These are phyloP conservation scores for Heliamphora pulchella DNA, from an alignment of 179 eudicot species.

Conservation along the genomic window DNA sequence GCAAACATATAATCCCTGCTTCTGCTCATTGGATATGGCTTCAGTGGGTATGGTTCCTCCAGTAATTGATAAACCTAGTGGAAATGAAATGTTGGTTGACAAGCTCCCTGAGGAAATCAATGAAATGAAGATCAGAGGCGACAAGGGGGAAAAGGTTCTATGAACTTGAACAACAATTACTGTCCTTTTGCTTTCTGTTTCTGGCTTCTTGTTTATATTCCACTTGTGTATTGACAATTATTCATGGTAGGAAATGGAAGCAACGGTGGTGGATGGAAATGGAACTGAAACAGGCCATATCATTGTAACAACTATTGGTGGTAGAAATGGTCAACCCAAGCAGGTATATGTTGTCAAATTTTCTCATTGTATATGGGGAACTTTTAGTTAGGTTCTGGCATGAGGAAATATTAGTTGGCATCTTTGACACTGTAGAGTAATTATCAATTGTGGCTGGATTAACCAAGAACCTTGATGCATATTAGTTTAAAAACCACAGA, in stretches of 20 bases:
- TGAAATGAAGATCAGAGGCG: constrained; percentile 63
- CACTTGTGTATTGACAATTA: background rate
- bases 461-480: background rate
- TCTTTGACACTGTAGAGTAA: background rate
- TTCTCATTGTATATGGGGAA: background rate
- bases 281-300: constrained; percentile 64
- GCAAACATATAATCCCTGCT: background rate
- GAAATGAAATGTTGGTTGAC: constrained; percentile 38
- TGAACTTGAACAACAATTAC: constrained; percentile 17
- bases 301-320: constrained; percentile 68
- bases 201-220: background rate
- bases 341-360: constrained; percentile 35
- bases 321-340: constrained; percentile 67
- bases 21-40: constrained; percentile 28
- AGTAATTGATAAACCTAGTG: constrained; percentile 36
- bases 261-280: constrained; percentile 57
- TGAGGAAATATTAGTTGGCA: background rate
- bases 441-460: background rate
- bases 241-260: constrained; percentile 49
- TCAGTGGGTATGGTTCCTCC: constrained; percentile 44
- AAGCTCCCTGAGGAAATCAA: constrained; percentile 58
- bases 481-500: background rate
- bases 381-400: background rate
- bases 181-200: background rate
- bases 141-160: constrained; percentile 37